These are phyloP conservation scores for Xylaria digitata DNA, from an alignment of 2,329 filamentous ascomycete genomes.

Conservation along the genomic window DNA sequence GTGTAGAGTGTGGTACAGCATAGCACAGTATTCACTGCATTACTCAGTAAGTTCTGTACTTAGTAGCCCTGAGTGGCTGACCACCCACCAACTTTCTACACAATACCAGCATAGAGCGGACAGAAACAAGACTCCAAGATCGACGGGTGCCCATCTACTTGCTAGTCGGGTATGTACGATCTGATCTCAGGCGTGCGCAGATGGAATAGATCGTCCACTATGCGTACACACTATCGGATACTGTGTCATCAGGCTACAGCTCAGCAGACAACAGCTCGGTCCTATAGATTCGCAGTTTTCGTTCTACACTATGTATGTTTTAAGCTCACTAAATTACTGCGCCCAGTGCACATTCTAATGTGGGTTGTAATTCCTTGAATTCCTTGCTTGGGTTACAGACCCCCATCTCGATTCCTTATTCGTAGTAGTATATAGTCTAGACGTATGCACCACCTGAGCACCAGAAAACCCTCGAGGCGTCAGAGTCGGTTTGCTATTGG, in stretches of 20 bases:
- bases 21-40: neutral
- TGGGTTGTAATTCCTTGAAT: constrained; percentile 11
- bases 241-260: neutral
- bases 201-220: constrained; percentile 13
- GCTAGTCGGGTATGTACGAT: constrained; percentile 12
- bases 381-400: neutral
- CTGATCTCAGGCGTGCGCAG: neutral
- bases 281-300: neutral
- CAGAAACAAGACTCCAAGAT: constrained; percentile 8
- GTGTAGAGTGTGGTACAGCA: too few species aligned
- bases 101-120: neutral
- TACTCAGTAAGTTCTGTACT: too few species aligned
- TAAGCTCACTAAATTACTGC: constrained; percentile 1
- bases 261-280: neutral
- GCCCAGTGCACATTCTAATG: neutral
- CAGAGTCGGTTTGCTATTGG: constrained; percentile 26
- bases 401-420: constrained; percentile 20
- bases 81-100: neutral
- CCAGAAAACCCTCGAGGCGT: constrained; percentile 11
- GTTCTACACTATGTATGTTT: neutral
- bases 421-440: constrained; percentile 2
- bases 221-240: neutral
- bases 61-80: neutral
- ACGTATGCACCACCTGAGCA: constrained; percentile 13
- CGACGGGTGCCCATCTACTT: too few species aligned